phyloP scores from a whole-genome alignment of 2,329 filamentous ascomycete genomes.

The Exserohilum turcica region DNA sequence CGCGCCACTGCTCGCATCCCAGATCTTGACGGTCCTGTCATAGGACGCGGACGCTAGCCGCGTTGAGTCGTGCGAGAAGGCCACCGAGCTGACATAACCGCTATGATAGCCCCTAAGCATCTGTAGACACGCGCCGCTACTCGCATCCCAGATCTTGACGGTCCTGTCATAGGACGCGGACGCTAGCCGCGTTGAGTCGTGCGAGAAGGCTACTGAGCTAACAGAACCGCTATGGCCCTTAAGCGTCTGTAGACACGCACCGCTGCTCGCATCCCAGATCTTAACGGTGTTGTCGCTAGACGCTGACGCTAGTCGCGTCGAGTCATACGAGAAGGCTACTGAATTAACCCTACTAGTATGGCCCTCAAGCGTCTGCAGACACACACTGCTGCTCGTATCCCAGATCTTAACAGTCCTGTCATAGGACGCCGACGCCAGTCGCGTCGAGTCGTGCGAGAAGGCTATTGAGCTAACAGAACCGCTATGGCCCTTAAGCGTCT shows the following conservation, averaged over 20 bases:
- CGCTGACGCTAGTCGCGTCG: slow-evolving; percentile 10
- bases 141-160: no score
- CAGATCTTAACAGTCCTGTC: no score
- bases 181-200: background rate
- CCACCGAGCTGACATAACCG: no score
- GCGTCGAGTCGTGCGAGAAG: background rate
- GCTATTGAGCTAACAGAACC: background rate
- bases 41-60: no score
- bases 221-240: background rate
- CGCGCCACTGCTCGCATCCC: no score
- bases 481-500: background rate
- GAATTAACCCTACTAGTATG: background rate
- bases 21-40: no score
- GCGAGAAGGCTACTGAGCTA: background rate
- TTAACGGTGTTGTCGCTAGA: slow-evolving; percentile 15
- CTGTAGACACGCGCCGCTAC: background rate
- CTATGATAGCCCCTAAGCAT: no score
- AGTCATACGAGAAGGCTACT: slow-evolving; percentile 23
- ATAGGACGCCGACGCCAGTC: background rate
- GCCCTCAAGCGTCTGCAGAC: background rate
- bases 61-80: no score
- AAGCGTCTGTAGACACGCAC: background rate
- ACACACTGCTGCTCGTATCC: no score
- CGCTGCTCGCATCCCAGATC: slow-evolving; percentile 4
- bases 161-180: no score